Base-by-base conservation (phyloP, 768 basidiomycete species). In the Albatrellus ellisii region DNA sequence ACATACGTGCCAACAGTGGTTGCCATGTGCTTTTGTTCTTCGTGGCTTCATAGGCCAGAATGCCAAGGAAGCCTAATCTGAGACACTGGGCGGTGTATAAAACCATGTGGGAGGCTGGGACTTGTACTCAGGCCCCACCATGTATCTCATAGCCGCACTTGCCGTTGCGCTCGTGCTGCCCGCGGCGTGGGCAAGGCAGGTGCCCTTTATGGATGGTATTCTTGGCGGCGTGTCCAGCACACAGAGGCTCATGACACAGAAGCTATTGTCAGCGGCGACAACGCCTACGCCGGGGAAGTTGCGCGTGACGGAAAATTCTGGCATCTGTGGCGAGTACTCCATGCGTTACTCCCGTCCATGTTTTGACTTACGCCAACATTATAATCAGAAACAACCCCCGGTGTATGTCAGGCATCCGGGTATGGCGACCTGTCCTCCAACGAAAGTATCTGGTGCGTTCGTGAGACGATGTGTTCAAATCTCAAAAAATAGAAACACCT, bases 401-500 rank as follows among this genome's bases (percentile, higher is more conserved):
- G 68, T n/a, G 75, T 79, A 1, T 72, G 63, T 47, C 72, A 75
- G 51, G 76, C 72, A 0, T 74, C 76, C 4, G 76, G 77, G 0
- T 81, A 79, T 54, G 77, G 68, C 4, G 77, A 81, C 54, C 50
- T 79, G 12, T 67, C 69, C 1, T 55, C 69, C 1, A 63, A 60
- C n/a, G 56, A 77, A 52, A 79, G 76, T 56, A 62, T 78, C 20
- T 79, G 73, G 75, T 75, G 45, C 41, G 29, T 42, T 17, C 34
- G 15, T 10, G 21, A n/a, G n/a, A n/a, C n/a, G n/a, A n/a, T n/a
- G n/a, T n/a, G n/a, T n/a, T n/a, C n/a, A n/a, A n/a, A n/a, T n/a
- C n/a, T n/a, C n/a, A n/a, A n/a, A n/a, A n/a, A n/a, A n/a, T n/a
- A n/a, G n/a, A n/a, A n/a, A n/a, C n/a, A n/a, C n/a, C n/a, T n/a